phyloP scores from a whole-genome alignment of 352 stramenopile species.

The Phytophthora rubi region DNA sequence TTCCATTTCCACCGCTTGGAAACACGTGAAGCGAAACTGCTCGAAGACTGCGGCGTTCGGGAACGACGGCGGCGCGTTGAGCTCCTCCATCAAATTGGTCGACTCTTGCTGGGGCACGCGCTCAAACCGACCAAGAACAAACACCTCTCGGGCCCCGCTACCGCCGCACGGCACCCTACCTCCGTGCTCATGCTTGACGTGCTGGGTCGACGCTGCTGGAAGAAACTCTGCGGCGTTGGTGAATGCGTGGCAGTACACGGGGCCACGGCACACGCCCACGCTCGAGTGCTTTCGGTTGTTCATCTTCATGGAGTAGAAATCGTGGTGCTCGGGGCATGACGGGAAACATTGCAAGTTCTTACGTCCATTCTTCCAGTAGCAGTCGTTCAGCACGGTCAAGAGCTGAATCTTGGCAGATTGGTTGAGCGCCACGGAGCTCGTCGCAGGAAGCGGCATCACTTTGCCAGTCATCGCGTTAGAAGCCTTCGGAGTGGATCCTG shows the following conservation, averaged over 20 bases:
- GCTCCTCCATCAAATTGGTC: slow-evolving; percentile 51
- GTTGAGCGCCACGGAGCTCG: slow-evolving; percentile 6
- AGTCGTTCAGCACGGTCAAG: slow-evolving; percentile 66
- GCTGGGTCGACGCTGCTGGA: slow-evolving; percentile 38
- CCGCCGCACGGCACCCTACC: slow-evolving; percentile 47
- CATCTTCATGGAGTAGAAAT: slow-evolving; percentile 93
- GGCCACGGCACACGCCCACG: slow-evolving; percentile 81
- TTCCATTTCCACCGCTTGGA: slow-evolving; percentile 85
- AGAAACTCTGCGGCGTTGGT: slow-evolving; percentile 37
- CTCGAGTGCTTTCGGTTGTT: slow-evolving; percentile 89
- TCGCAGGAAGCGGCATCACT: slow-evolving; percentile 6
- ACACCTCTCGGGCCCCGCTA: slow-evolving; percentile 59
- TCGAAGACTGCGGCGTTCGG: slow-evolving; percentile 59
- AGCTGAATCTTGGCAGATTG: slow-evolving; percentile 48
- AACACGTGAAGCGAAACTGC: slow-evolving; percentile 79
- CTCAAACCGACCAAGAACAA: slow-evolving; percentile 83
- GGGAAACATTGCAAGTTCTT: slow-evolving; percentile 93
- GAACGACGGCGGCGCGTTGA: slow-evolving; percentile 56
- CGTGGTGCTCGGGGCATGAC: slow-evolving; percentile 82
- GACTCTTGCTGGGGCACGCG: slow-evolving; percentile 71
- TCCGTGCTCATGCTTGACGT: slow-evolving; percentile 67
- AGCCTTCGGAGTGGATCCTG: slow-evolving; percentile 2
- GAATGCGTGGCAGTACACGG: slow-evolving; percentile 81
- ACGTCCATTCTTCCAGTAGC: slow-evolving; percentile 91
- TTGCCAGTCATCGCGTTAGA: slow-evolving; percentile 12